These are phyloP conservation scores for Torulaspora pretoriensis DNA, from an alignment of 1,139 yeast genomes.

Conservation along the genomic window DNA sequence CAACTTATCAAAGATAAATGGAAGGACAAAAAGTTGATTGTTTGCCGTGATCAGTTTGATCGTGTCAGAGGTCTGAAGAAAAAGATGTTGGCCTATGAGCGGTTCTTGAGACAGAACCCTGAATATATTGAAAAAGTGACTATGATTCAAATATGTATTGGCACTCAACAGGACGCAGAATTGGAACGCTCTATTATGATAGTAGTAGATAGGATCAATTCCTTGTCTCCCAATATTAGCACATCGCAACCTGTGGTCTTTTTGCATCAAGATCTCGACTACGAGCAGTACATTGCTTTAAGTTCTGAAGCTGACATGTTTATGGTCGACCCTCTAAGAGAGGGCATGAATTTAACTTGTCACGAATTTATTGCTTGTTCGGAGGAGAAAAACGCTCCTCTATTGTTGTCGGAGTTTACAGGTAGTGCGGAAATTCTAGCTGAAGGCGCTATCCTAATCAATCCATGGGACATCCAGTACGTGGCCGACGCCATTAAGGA, in stretches of 20 bases:
- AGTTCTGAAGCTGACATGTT: constrained; percentile 82
- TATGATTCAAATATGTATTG: constrained; percentile 75
- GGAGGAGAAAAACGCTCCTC: constrained; percentile 67
- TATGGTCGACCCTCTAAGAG: constrained; percentile 86
- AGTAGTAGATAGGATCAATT: constrained; percentile 80
- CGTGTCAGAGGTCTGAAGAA: constrained; percentile 84
- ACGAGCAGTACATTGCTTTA: constrained; percentile 83
- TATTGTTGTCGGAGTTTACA: constrained; percentile 85
- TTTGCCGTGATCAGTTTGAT: constrained; percentile 86
- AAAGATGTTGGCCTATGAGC: constrained; percentile 81
- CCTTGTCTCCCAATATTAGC: constrained; percentile 68
- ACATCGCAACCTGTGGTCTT: constrained; percentile 81
- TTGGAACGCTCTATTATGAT: constrained; percentile 70
- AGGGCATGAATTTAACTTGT: constrained; percentile 93
- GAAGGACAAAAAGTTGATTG: constrained; percentile 61
- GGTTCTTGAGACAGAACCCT: constrained; percentile 67
- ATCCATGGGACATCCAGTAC: constrained; percentile 82
- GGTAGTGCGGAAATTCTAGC: constrained; percentile 83
- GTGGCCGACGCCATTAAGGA: constrained; percentile 58
- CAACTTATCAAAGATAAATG: constrained; percentile 71
- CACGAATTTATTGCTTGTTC: constrained; percentile 89
- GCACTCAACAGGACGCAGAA: constrained; percentile 46
- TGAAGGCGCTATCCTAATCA: constrained; percentile 70
- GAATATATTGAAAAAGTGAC: constrained; percentile 65
- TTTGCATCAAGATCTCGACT: constrained; percentile 81